Percentiles rank a stretch among this genome's conserved stretches.
Evolutionary conservation across 176 grass and related monocot genomes (phyloP).

Genomic region (Oryza punctata): DNA sequence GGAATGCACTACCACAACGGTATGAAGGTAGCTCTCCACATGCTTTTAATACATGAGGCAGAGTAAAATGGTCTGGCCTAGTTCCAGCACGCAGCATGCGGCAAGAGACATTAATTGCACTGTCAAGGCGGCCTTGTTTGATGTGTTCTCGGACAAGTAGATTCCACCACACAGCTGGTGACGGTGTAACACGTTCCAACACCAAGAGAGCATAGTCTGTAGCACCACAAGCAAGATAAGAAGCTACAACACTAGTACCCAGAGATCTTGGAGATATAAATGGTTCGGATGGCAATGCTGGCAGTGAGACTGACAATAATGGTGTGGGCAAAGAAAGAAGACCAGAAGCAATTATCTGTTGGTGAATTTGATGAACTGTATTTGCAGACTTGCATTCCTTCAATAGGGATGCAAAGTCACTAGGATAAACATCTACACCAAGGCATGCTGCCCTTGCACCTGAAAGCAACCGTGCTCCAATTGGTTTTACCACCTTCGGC

Average conservation of each 20-base stretch:
- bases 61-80: constrained; percentile 71
- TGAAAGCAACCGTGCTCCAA: constrained; percentile 23
- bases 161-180: constrained; percentile 75
- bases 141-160: constrained; percentile 63
- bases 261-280: constrained; percentile 47
- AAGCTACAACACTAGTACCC: constrained; percentile 42
- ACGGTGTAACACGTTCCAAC: constrained; percentile 58
- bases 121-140: constrained; percentile 59
- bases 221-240: constrained; percentile 47
- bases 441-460: constrained; percentile 35
- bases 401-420: constrained; percentile 44
- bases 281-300: constrained; percentile 36
- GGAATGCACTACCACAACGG: constrained; percentile 57
- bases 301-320: constrained; percentile 34
- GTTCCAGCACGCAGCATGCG: constrained; percentile 68
- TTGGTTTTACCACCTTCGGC: constrained; percentile 23
- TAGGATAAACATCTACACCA: constrained; percentile 23
- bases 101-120: constrained; percentile 55
- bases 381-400: constrained; percentile 49
- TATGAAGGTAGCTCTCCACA: constrained; percentile 78
- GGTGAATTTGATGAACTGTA: constrained; percentile 53
- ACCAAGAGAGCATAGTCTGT: constrained; percentile 41
- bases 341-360: constrained; percentile 44
- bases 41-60: constrained; percentile 76
- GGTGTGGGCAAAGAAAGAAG: constrained; percentile 45